Conservation (phyloP, 371 early-diverging fungal species). For the Apophysomyces variabilis region DNA sequence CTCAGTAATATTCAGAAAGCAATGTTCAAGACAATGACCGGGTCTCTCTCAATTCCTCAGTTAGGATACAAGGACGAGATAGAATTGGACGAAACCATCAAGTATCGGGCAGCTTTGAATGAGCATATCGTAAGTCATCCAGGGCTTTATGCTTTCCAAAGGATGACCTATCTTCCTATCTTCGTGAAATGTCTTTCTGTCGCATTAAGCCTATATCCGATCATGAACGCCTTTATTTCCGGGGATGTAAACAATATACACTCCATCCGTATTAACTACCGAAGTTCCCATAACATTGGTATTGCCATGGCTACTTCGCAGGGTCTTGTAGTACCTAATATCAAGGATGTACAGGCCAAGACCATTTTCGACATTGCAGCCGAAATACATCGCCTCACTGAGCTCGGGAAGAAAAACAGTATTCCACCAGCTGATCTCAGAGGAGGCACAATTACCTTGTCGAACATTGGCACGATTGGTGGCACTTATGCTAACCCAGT, state of each 20-base stretch:
- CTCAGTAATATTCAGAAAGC: constrained; percentile 89
- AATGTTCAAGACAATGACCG: constrained; percentile 97
- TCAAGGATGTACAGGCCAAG: constrained; percentile 88
- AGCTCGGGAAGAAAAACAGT: constrained; percentile 68
- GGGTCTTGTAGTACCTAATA: constrained; percentile 93
- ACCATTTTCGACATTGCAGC: constrained; percentile 91
- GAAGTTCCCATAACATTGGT: constrained; percentile 88
- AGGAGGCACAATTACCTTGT: constrained; percentile 91
- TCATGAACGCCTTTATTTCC: constrained; percentile 84
- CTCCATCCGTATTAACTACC: constrained; percentile 69
- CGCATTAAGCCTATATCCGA: constrained; percentile 83
- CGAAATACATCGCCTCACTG: constrained; percentile 82
- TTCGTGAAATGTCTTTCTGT: constrained; percentile 92
- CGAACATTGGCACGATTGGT: constrained; percentile 95
- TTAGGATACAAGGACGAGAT: constrained; percentile 95
- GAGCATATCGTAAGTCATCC: constrained; percentile 44
- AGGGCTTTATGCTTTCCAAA: constrained; percentile 60
- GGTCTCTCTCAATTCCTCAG: constrained; percentile 91
- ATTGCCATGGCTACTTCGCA: constrained; percentile 97
- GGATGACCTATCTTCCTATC: constrained; percentile 94
- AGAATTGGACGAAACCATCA: constrained; percentile 68
- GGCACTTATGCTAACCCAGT: constrained; percentile 93
- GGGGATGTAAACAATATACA: constrained; percentile 46
- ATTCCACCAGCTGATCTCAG: constrained; percentile 74
- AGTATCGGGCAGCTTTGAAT: constrained; percentile 76